Conservation (phyloP, 2,329 filamentous ascomycete genomes). For the Stemphylium vesicarium region DNA sequence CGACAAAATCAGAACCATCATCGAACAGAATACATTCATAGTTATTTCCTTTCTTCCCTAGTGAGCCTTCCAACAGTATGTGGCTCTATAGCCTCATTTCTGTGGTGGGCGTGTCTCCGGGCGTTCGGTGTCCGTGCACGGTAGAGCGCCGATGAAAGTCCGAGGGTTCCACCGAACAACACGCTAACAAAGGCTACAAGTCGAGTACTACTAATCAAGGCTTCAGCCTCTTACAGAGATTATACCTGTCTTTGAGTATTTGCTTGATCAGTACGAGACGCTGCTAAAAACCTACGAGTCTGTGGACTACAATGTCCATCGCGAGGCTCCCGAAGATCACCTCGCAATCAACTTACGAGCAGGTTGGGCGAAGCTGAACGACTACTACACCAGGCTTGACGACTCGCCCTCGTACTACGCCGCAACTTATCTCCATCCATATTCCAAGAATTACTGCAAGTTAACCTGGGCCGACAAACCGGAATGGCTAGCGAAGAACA, state of each 20-base stretch:
- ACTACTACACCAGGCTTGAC: slow-evolving; percentile 9
- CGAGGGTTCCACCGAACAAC: too few species aligned
- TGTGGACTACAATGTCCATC: neutral
- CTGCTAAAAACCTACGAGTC: neutral
- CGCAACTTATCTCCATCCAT: slow-evolving; percentile 6
- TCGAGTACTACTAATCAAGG: too few species aligned
- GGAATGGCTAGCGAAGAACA: slow-evolving; percentile 4
- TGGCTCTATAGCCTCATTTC: too few species aligned
- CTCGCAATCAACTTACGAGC: neutral
- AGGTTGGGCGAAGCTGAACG: slow-evolving; percentile 1
- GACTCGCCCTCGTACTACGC: slow-evolving; percentile 5
- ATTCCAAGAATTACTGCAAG: slow-evolving; percentile 7
- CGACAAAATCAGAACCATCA: too few species aligned
- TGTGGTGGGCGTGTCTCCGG: too few species aligned
- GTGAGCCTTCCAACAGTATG: too few species aligned
- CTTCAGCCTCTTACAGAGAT: too few species aligned
- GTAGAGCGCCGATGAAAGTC: too few species aligned
- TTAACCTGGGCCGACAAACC: neutral
- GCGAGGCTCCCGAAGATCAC: neutral
- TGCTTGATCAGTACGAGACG: neutral
- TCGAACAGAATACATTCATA: too few species aligned
- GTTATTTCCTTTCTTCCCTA: too few species aligned
- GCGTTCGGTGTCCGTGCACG: too few species aligned
- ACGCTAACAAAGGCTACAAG: too few species aligned
- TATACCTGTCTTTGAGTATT: neutral